These are phyloP conservation scores for Tolypocladium album DNA, from an alignment of 2,329 filamentous ascomycete species.

Conservation along the genomic window DNA sequence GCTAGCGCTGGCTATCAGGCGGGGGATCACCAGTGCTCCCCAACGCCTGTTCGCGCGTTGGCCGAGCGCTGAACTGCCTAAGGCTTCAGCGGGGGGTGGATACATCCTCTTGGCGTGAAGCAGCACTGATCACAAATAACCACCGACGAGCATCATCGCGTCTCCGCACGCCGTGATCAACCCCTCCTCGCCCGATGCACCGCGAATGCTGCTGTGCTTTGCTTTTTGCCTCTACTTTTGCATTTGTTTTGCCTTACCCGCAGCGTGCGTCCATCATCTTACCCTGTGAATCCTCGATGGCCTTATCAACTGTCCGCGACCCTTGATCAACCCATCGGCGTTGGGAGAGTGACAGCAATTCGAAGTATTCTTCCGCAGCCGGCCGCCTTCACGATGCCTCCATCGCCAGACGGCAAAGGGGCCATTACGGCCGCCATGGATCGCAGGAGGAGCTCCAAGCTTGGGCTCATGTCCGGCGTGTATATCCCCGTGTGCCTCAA, in stretches of 20 bases:
- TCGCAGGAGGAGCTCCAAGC: constrained; percentile 41
- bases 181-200: neutral
- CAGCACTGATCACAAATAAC: neutral
- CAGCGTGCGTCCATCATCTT: neutral
- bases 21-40: neutral
- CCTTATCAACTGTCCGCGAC: neutral
- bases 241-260: neutral
- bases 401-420: constrained; percentile 6
- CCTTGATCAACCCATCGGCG: neutral
- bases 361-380: neutral
- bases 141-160: neutral
- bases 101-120: neutral
- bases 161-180: neutral
- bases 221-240: neutral
- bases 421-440: constrained; percentile 18
- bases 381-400: neutral
- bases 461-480: constrained; percentile 68
- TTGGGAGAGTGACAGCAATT: neutral
- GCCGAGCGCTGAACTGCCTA: neutral
- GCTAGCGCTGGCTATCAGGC: too few species aligned
- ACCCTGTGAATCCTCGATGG: neutral
- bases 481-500: constrained; percentile 86
- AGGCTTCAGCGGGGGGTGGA: neutral
- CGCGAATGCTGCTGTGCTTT: neutral
- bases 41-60: too few species aligned